These are phyloP conservation scores for Penicillium sp. DNA, from an alignment of 2,329 filamentous ascomycete species.

Conservation along the genomic window DNA sequence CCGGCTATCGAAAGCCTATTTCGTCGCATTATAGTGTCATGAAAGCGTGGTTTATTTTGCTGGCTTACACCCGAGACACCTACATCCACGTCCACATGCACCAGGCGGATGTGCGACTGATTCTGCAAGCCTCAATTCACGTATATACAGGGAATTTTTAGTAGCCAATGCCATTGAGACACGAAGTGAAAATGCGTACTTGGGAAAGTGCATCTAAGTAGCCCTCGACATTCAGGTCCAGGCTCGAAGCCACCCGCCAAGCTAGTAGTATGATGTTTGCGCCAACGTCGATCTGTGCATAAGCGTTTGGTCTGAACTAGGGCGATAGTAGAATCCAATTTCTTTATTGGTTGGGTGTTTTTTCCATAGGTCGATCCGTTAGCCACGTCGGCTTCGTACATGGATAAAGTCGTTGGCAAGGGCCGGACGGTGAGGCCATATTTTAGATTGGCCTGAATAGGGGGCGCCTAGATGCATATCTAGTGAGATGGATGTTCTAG, in stretches of 20 bases:
- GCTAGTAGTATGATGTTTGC: background rate
- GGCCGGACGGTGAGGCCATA: background rate
- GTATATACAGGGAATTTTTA: background rate
- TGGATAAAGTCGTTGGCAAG: background rate
- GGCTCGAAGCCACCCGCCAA: background rate
- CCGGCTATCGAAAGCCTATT: background rate
- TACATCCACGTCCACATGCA: background rate
- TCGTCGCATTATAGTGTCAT: background rate
- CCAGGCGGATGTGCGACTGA: background rate
- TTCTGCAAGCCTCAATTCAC: background rate
- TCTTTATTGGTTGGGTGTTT: constrained; percentile 8
- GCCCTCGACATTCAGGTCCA: background rate
- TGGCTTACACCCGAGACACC: background rate
- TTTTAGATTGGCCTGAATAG: background rate
- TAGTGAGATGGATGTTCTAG: background rate
- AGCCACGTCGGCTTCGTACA: constrained; percentile 15
- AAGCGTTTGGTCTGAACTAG: background rate
- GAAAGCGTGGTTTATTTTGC: background rate
- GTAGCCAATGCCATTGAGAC: background rate
- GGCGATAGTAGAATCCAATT: too few species aligned
- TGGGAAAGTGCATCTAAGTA: background rate
- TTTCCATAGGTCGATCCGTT: constrained; percentile 1
- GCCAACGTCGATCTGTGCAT: background rate
- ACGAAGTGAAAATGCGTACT: background rate
- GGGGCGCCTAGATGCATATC: background rate